A percentile compares a stretch with the other conserved stretches of the same genome.
Evolutionary conservation across 768 basidiomycete species (phyloP).

Genomic region (Boletus fagicola): DNA sequence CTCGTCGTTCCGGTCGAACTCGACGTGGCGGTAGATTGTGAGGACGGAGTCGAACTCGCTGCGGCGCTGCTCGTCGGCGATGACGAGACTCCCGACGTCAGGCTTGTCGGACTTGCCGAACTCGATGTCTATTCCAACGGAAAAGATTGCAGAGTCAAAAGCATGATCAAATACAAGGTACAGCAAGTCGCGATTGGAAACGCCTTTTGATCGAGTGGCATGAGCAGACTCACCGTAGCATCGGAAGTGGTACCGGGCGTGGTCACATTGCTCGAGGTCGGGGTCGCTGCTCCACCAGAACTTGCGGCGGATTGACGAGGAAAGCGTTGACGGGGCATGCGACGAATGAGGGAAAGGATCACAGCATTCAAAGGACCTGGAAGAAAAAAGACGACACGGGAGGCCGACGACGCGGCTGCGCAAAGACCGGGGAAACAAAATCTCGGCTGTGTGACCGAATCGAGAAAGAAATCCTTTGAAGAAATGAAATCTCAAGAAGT

Average conservation of each 20-base stretch:
- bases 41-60: neutral
- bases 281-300: neutral
- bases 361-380: neutral
- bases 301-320: neutral
- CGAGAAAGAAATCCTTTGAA: too few relatives aligned
- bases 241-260: neutral
- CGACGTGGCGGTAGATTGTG: neutral
- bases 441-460: neutral
- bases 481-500: too few relatives aligned
- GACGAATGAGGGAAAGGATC: neutral
- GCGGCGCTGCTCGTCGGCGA: neutral
- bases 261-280: neutral
- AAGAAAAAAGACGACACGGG: too few relatives aligned
- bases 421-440: neutral
- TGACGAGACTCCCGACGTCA: neutral
- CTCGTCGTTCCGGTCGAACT: constrained; percentile 14
- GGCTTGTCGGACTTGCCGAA: neutral
- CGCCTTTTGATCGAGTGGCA: too few relatives aligned
- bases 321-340: neutral
- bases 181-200: too few relatives aligned
- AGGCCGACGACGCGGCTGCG: neutral
- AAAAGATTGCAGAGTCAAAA: too few relatives aligned
- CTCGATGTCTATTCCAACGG: neutral
- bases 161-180: too few relatives aligned
- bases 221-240: neutral